These are phyloP conservation scores for Spergularia marina DNA, from an alignment of 148 eudicot genomes.

Conservation along the genomic window DNA sequence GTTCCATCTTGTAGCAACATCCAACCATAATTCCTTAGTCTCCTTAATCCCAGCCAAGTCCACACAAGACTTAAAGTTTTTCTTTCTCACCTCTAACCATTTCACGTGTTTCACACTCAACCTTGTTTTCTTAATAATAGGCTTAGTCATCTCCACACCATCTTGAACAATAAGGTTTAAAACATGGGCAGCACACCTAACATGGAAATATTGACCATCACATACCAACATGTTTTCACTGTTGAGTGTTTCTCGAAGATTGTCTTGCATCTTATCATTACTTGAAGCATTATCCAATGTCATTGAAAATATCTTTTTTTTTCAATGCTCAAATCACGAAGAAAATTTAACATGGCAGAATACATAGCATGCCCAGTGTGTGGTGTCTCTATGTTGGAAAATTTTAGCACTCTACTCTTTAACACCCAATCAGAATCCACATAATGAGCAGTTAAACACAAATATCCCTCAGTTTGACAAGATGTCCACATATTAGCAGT, in stretches of 20 bases:
- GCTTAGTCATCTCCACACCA: too few relatives aligned
- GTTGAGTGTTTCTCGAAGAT: neutral
- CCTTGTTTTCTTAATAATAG: too few relatives aligned
- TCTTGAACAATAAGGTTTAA: too few relatives aligned
- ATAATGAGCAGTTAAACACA: neutral
- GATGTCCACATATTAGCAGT: slow-evolving; percentile 2
- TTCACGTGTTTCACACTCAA: too few relatives aligned
- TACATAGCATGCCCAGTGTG: slow-evolving; percentile 14
- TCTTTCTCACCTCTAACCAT: too few relatives aligned
- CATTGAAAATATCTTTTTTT: neutral
- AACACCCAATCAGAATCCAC: neutral
- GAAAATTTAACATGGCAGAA: neutral
- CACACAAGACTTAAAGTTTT: too few relatives aligned
- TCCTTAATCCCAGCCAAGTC: too few relatives aligned
- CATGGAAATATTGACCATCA: neutral
- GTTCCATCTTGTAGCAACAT: neutral
- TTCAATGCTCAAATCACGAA: neutral
- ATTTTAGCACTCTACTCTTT: neutral
- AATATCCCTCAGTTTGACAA: neutral
- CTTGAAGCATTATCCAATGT: slow-evolving; percentile 6
- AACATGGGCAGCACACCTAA: neutral
- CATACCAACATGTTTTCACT: neutral
- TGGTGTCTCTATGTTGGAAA: neutral
- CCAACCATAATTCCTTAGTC: too few relatives aligned
- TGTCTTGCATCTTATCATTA: slow-evolving; percentile 7